Evolutionary conservation across 2,329 filamentous ascomycete genomes (phyloP).

Genomic region (Aspergillus thermomutatus): DNA sequence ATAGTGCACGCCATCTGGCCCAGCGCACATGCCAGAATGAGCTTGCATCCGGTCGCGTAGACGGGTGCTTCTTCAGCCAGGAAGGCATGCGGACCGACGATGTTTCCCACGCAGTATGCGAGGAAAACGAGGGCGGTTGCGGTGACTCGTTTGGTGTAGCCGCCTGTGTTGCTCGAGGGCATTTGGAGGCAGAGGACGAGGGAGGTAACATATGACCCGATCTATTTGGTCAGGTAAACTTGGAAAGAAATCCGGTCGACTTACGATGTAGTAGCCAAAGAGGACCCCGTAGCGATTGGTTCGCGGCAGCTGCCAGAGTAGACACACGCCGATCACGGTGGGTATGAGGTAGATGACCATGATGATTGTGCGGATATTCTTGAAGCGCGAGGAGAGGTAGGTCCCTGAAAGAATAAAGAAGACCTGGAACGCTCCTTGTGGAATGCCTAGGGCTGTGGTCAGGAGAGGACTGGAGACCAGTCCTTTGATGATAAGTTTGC

Average conservation of each 20-base stretch:
- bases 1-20: constrained; percentile 19
- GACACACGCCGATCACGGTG: constrained; percentile 47
- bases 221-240: constrained; percentile 1
- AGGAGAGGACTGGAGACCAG: constrained; percentile 46
- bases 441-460: constrained; percentile 54
- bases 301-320: constrained; percentile 51
- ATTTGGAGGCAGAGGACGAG: constrained; percentile 51
- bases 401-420: constrained; percentile 52
- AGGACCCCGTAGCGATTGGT: constrained; percentile 47
- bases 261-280: constrained; percentile 50
- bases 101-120: constrained; percentile 43
- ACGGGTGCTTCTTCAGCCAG: constrained; percentile 40
- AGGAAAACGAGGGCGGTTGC: constrained; percentile 46
- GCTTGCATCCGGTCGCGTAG: constrained; percentile 52
- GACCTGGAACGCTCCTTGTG: constrained; percentile 53
- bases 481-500: constrained; percentile 51
- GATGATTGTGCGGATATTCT: constrained; percentile 50
- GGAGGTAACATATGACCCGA: constrained; percentile 48
- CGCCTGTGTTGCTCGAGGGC: constrained; percentile 41
- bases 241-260: background rate
- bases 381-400: constrained; percentile 50
- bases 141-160: constrained; percentile 50
- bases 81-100: constrained; percentile 48
- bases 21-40: constrained; percentile 41
- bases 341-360: constrained; percentile 53